Evolutionary conservation across 2,329 filamentous ascomycete species (phyloP).

Genomic region (Exophiala lecanii-corni): DNA sequence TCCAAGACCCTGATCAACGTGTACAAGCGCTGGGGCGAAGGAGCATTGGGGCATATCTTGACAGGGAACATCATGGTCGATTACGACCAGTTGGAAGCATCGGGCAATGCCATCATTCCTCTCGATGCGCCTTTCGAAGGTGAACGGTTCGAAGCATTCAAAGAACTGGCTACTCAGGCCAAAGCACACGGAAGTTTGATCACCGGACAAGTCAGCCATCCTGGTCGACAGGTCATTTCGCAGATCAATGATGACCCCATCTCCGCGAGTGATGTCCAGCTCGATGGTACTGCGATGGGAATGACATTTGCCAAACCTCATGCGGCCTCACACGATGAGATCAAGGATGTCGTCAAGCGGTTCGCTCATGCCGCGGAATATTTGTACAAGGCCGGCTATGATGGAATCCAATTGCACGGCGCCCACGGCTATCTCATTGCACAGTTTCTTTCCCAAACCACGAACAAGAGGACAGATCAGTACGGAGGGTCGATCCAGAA

Average conservation of each 20-base stretch:
- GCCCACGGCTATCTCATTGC: constrained; percentile 56
- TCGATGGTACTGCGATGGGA: constrained; percentile 33
- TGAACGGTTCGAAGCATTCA: constrained; percentile 57
- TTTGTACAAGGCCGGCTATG: constrained; percentile 58
- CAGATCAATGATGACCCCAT: constrained; percentile 47
- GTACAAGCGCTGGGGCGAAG: constrained; percentile 60
- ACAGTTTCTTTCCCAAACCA: constrained; percentile 50
- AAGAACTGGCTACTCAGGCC: constrained; percentile 49
- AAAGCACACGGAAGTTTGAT: constrained; percentile 57
- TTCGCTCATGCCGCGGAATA: constrained; percentile 61
- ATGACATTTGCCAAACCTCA: constrained; percentile 35
- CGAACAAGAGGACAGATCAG: constrained; percentile 56
- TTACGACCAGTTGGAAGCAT: constrained; percentile 54
- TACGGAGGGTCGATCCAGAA: constrained; percentile 65
- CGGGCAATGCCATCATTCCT: constrained; percentile 58
- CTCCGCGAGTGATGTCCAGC: constrained; percentile 48
- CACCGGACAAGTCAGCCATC: constrained; percentile 60
- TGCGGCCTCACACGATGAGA: constrained; percentile 31
- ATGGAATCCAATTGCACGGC: constrained; percentile 48
- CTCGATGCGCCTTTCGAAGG: constrained; percentile 47
- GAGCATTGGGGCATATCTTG: constrained; percentile 52
- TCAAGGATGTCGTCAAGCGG: constrained; percentile 52
- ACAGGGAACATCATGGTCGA: constrained; percentile 64
- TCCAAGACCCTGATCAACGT: constrained; percentile 52
- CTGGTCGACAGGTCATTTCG: constrained; percentile 53